These are phyloP conservation scores for Potentilla sterilis DNA, from an alignment of 306 rosid species.

Conservation along the genomic window DNA sequence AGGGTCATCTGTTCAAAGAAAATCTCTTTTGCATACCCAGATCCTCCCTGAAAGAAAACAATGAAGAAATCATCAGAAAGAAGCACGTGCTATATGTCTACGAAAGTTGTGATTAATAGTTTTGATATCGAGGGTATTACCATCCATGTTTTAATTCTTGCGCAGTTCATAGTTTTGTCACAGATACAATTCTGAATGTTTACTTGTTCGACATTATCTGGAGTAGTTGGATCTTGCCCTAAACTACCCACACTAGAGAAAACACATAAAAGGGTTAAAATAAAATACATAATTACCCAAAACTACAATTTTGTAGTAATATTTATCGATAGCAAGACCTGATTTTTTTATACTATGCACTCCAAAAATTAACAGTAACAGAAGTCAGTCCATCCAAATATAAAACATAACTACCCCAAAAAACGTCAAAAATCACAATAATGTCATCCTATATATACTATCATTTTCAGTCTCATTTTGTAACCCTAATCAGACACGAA, in stretches of 20 bases:
- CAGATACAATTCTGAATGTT: constrained; percentile 14
- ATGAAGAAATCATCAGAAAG: background rate
- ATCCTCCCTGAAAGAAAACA: background rate
- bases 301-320: too few relatives aligned
- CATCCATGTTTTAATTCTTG: constrained; percentile 27
- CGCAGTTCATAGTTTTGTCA: constrained; percentile 12
- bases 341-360: too few relatives aligned
- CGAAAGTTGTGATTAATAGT: background rate
- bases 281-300: too few relatives aligned
- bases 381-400: too few relatives aligned
- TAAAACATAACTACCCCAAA: too few relatives aligned
- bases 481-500: too few relatives aligned
- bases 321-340: too few relatives aligned
- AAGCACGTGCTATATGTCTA: background rate
- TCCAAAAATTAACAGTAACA: too few relatives aligned
- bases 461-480: too few relatives aligned
- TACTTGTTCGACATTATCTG: constrained; percentile 15
- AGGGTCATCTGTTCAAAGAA: background rate
- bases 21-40: constrained; percentile 2
- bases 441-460: too few relatives aligned
- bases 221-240: background rate
- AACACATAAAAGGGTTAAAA: background rate
- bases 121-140: background rate
- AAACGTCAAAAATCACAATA: too few relatives aligned
- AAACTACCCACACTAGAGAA: constrained; percentile 17